A percentile compares a stretch with the other conserved stretches of the same genome.
Evolutionary conservation across 2,329 filamentous ascomycete species (phyloP).

Genomic region (Cryphonectria nitschkei): DNA sequence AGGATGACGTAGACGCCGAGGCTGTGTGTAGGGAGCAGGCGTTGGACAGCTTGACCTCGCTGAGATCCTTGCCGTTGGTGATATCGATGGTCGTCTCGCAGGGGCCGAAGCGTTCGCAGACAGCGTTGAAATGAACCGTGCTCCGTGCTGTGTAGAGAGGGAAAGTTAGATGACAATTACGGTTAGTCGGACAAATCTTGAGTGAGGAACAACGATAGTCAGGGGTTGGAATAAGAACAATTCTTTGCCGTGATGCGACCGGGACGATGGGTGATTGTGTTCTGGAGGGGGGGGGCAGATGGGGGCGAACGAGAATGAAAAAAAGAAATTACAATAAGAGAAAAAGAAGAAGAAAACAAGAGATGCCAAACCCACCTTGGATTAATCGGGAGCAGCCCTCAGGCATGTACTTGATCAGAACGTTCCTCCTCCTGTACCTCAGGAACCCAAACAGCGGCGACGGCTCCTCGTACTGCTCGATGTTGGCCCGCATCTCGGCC

Average conservation of each 20-base stretch:
- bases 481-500: slow-evolving; percentile 76
- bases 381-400: slow-evolving; percentile 88
- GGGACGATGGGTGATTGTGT: background rate
- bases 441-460: slow-evolving; percentile 92
- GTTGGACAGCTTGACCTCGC: slow-evolving; percentile 83
- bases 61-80: slow-evolving; percentile 73
- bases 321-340: background rate
- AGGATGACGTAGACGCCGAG: slow-evolving; percentile 83
- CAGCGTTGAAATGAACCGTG: slow-evolving; percentile 69
- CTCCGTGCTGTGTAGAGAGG: slow-evolving; percentile 70
- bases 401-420: slow-evolving; percentile 90
- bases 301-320: background rate
- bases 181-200: slow-evolving; percentile 32
- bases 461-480: slow-evolving; percentile 78
- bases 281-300: background rate
- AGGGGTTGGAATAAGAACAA: background rate
- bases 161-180: slow-evolving; percentile 16
- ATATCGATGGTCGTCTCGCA: slow-evolving; percentile 87
- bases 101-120: slow-evolving; percentile 76
- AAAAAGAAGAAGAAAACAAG: background rate
- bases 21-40: slow-evolving; percentile 89
- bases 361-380: slow-evolving; percentile 72
- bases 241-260: background rate
- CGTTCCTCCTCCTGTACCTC: slow-evolving; percentile 85
- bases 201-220: background rate